phyloP scores from a whole-genome alignment of 495 filamentous ascomycete genomes.

The Penicillium robsamsonii region DNA sequence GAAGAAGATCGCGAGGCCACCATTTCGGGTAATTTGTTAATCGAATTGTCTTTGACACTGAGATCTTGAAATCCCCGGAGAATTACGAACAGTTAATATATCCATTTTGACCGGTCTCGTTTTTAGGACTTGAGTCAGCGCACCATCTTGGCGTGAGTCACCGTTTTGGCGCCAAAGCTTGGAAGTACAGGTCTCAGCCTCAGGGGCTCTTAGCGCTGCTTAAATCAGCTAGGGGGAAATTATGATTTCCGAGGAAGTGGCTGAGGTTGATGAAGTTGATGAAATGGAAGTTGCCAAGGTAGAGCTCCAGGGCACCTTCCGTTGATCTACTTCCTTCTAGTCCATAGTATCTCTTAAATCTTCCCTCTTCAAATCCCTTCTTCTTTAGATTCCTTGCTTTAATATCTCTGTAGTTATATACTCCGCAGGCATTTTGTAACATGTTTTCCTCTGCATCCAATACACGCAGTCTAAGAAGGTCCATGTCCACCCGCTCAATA shows the following conservation, averaged over 20 bases:
- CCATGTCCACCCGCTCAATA: slow-evolving; percentile 63
- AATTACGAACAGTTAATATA: neutral
- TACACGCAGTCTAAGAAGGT: slow-evolving; percentile 51
- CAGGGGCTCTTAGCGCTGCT: neutral
- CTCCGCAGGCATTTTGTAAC: slow-evolving; percentile 24
- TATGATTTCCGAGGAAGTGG: neutral
- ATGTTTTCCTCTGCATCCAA: slow-evolving; percentile 30
- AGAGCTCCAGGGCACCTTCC: neutral
- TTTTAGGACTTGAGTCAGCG: neutral
- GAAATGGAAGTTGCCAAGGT: neutral
- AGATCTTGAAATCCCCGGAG: neutral
- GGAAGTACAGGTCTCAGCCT: too few relatives aligned
- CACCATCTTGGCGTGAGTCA: slow-evolving; percentile 6
- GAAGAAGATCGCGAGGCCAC: neutral
- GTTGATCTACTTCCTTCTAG: neutral
- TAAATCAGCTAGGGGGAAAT: neutral
- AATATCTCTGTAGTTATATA: slow-evolving; percentile 11
- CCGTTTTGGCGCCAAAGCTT: neutral
- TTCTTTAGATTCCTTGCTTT: neutral
- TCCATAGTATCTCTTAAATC: neutral
- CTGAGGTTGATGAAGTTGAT: neutral
- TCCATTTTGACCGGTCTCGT: neutral
- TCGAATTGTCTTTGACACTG: neutral
- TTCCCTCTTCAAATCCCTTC: neutral
- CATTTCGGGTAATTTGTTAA: neutral